Evolutionary conservation across 257 asterid genomes (phyloP), one percentile per base, ranked within the genome.

Genomic region (Handroanthus guayacan): DNA sequence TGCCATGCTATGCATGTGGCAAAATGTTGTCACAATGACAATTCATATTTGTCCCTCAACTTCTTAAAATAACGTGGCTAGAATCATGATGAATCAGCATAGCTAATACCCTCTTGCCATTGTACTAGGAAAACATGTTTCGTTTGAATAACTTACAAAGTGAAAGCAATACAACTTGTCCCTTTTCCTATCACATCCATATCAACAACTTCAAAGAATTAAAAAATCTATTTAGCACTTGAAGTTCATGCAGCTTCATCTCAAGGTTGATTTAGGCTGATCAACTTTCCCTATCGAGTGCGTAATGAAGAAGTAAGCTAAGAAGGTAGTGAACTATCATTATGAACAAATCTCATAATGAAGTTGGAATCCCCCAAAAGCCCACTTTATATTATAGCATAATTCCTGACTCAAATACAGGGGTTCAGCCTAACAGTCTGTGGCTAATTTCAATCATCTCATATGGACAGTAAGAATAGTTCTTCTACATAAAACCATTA

Each of bases 191-290:
- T 45, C 47, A 45, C 71, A 60, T 61, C 52, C 14, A 18, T 9
- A 47, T 44, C 5, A 62, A n/a, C n/a, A n/a, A n/a, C 55, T 31
- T 9, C 34, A n/a, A 60, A 38, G 69, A 39, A 7, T 3, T 13
- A 12, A 9, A 69, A 45, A 11, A 18, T 10, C 6, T 66, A 45
- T 18, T 43, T 43, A 45, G 17, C 12, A 7, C 41, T 17, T 3
- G 41, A 70, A 69, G 44, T 17, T 54, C 75, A 16, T 37, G 6
- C 9, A 51, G 75, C 54, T 71, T 37, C 65, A 69, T 68, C 45
- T 9, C 13, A n/a, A 25, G 37, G 2, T 64, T 3, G 9, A 57
- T 7, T 14, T 39, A 10, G 60, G 47, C 41, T 31, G 34, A 71
- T 25, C 62, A 6, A 34, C 44, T 41, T n/a, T n/a, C n/a, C n/a